Conservation (phyloP, 345 rosid species). For the Boechera divaricarpa region DNA sequence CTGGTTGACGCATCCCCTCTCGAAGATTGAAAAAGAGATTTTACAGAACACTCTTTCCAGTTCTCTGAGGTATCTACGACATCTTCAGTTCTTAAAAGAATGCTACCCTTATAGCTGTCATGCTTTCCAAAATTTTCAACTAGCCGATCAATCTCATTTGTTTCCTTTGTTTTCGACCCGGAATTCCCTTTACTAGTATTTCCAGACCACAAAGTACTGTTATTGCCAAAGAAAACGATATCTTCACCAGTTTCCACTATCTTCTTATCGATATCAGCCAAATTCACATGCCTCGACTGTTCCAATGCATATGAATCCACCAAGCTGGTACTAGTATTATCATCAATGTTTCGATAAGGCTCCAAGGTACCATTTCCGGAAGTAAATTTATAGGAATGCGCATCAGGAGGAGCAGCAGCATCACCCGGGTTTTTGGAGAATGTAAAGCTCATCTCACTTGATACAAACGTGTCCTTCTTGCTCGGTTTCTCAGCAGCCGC, state of each 20-base stretch:
- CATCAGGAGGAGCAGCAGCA: slow-evolving; percentile 55
- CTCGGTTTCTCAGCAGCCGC: slow-evolving; percentile 51
- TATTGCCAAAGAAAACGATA: slow-evolving; percentile 58
- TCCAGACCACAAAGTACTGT: slow-evolving; percentile 62
- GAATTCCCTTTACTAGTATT: slow-evolving; percentile 55
- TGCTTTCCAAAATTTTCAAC: slow-evolving; percentile 45
- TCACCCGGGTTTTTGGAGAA: slow-evolving; percentile 65
- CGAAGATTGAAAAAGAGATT: slow-evolving; percentile 70
- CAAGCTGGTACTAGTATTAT: slow-evolving; percentile 43
- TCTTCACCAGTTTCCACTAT: slow-evolving; percentile 64
- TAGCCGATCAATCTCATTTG: slow-evolving; percentile 55
- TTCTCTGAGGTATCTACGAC: slow-evolving; percentile 52
- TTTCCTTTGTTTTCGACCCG: slow-evolving; percentile 50
- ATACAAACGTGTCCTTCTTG: slow-evolving; percentile 50
- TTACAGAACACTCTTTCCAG: slow-evolving; percentile 79
- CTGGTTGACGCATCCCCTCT: slow-evolving; percentile 64
- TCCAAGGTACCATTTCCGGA: slow-evolving; percentile 55
- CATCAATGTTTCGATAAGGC: slow-evolving; percentile 50
- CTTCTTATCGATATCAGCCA: slow-evolving; percentile 49
- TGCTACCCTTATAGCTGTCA: slow-evolving; percentile 48
- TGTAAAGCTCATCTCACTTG: slow-evolving; percentile 55
- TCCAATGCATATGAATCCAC: slow-evolving; percentile 46
- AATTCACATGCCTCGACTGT: slow-evolving; percentile 47
- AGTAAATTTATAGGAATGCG: slow-evolving; percentile 60
- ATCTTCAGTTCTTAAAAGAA: slow-evolving; percentile 59